These are phyloP conservation scores for Patellaria atrata DNA, from an alignment of 495 filamentous ascomycete genomes.

Conservation along the genomic window DNA sequence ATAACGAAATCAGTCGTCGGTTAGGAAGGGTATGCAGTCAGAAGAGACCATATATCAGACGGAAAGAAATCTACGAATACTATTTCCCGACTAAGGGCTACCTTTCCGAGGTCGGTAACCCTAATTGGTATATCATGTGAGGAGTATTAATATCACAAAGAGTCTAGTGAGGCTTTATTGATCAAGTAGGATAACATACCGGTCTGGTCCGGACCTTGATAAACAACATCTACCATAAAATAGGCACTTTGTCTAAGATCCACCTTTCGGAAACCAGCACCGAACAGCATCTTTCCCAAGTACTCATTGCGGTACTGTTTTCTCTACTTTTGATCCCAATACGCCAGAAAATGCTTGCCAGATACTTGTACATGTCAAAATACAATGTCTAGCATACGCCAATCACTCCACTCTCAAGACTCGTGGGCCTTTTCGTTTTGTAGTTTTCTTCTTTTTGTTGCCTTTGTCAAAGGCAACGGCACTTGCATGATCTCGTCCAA, in stretches of 20 bases:
- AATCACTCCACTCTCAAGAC: conserved; percentile 60
- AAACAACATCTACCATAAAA: conserved; percentile 2
- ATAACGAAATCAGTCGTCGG: neutral
- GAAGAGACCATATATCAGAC: too few relatives aligned
- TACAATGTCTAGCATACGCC: neutral
- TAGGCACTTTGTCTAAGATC: neutral
- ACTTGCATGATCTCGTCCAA: conserved; percentile 75
- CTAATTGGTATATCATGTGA: too few relatives aligned
- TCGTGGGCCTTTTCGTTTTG: conserved; percentile 64
- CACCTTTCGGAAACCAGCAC: neutral
- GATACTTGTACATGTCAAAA: conserved; percentile 4
- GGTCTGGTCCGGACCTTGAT: too few relatives aligned
- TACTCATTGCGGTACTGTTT: too few relatives aligned
- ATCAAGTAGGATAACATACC: too few relatives aligned
- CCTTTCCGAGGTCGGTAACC: too few relatives aligned
- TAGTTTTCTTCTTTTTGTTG: conserved; percentile 76
- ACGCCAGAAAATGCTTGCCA: neutral
- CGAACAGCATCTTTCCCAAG: too few relatives aligned
- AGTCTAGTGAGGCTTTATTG: too few relatives aligned
- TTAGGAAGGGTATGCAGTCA: too few relatives aligned
- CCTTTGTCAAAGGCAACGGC: conserved; percentile 84
- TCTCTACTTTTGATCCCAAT: neutral
- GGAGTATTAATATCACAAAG: too few relatives aligned
- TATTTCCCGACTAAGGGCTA: too few relatives aligned
- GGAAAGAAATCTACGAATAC: too few relatives aligned